phyloP scores from a whole-genome alignment of 2,329 filamentous ascomycete species.

The Eutypa lata region DNA sequence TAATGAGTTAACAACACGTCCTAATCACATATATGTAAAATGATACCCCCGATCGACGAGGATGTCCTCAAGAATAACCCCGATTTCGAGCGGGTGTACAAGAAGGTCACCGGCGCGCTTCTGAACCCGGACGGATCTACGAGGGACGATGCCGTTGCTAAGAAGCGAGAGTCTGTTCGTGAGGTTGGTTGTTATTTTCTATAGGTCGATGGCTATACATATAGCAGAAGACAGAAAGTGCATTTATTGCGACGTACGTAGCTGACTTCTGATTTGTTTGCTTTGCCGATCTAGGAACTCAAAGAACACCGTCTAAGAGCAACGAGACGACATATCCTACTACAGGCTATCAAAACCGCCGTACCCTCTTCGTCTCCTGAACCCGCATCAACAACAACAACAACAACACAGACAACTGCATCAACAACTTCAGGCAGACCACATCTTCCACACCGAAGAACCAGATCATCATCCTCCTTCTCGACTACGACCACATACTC shows the following conservation, averaged over 20 bases:
- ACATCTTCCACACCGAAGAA: slow-evolving; percentile 14
- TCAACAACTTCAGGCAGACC: slow-evolving; percentile 16
- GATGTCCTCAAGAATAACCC: slow-evolving; percentile 54
- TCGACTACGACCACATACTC: too few relatives aligned
- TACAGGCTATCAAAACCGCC: slow-evolving; percentile 46
- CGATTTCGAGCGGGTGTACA: slow-evolving; percentile 57
- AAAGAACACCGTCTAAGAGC: slow-evolving; percentile 43
- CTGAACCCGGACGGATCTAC: slow-evolving; percentile 59
- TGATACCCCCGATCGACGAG: slow-evolving; percentile 59
- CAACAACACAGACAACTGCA: slow-evolving; percentile 15
- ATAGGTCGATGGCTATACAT: neutral
- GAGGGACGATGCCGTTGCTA: slow-evolving; percentile 45
- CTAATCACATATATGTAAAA: slow-evolving; percentile 22
- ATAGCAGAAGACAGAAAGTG: too few relatives aligned
- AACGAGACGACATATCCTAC: slow-evolving; percentile 50
- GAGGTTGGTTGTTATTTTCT: slow-evolving; percentile 37
- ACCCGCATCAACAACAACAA: slow-evolving; percentile 14
- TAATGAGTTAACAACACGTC: too few relatives aligned
- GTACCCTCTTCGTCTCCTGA: slow-evolving; percentile 22
- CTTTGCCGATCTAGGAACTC: slow-evolving; percentile 41
- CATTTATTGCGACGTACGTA: too few relatives aligned
- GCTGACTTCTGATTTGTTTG: too few relatives aligned
- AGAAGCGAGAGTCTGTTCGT: slow-evolving; percentile 46
- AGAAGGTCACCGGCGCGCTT: slow-evolving; percentile 48
- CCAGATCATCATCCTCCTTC: slow-evolving; percentile 19